A percentile compares a stretch with the other conserved stretches of the same genome.
These are phyloP conservation scores for Mucor sp. DNA, from an alignment of 371 early-diverging fungal species.

Conservation along the genomic window DNA sequence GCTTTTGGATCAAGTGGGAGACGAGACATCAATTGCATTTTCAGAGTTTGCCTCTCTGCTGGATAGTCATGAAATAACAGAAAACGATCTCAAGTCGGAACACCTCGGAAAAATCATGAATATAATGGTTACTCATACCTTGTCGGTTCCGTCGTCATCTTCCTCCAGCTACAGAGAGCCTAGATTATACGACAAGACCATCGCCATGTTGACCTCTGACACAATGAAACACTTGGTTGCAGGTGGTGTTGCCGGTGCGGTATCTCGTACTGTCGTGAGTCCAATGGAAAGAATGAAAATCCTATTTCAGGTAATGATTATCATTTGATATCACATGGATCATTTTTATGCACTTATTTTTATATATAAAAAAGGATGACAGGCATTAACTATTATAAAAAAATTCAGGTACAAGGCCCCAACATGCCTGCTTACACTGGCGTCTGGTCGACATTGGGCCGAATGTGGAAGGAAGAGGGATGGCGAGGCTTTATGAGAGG, in stretches of 20 bases:
- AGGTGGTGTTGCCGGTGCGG: constrained; percentile 91
- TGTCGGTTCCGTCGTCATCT: constrained; percentile 13
- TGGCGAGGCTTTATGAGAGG: constrained; percentile 85
- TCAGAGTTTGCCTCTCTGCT: constrained; percentile 39
- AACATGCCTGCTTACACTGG: constrained; percentile 69
- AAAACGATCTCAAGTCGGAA: constrained; percentile 35
- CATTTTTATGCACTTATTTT: neutral
- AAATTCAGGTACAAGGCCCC: constrained; percentile 71
- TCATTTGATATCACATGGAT: constrained; percentile 33
- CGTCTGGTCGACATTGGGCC: constrained; percentile 70
- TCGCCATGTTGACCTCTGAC: constrained; percentile 29
- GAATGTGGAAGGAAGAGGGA: constrained; percentile 90
- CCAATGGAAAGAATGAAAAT: constrained; percentile 94
- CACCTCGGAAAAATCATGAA: constrained; percentile 40
- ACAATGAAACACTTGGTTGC: constrained; percentile 84
- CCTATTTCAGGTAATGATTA: constrained; percentile 76
- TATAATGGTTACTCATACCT: constrained; percentile 27
- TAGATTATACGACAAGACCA: constrained; percentile 23
- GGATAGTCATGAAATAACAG: constrained; percentile 23
- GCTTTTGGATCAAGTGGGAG: neutral
- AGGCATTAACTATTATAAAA: neutral
- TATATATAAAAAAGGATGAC: neutral
- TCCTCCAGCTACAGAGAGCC: neutral
- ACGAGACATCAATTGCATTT: constrained; percentile 16
- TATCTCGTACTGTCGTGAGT: constrained; percentile 90